Evolutionary conservation across 2,329 filamentous ascomycete genomes (phyloP), one percentile per base, ranked within the genome.

Genomic region (Rasamsonia emersonii): DNA sequence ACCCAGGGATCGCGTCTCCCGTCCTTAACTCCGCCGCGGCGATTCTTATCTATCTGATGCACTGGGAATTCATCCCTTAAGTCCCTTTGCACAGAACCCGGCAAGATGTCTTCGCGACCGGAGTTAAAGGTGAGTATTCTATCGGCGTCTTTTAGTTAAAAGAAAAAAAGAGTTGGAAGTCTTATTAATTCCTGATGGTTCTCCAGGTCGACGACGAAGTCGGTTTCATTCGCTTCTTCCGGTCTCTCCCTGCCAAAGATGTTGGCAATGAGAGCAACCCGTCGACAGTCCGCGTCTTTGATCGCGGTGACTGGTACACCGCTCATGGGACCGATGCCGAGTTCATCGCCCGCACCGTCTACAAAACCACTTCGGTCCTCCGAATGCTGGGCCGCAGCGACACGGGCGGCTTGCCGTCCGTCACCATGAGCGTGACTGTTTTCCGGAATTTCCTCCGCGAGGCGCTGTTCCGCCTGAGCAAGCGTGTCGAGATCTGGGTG

Each of bases 201-300:
- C 21, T 18, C 8, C 35, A 88, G 82, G 85, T 96, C 55, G 93
- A 98, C 52, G 91, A 98, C 55, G 91, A 98, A 67, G 79, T 81
- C 53, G 86, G 89, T 45, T 98, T 98, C 69, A 95, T 96, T 64
- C 85, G 81, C 47, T 93, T 86, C 65, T 98, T 93, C 70, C 89
- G 89, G 48, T 81, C 79, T n/a, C 71, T 98, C 3, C 77, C 86
- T 4, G 50, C 67, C 9, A 76, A 77, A 32, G 75, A 77, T 46
- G 15, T 19, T 14, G 72, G 77, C 23, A 49, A 54, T 44, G 59
- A 61, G 21, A 88, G 21, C 7, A 37, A 28, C 11, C 37, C 37
- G 16, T 31, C 34, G 4, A 37, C 85, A 0, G 72, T 98, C 33
- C 80, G 91, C 33, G 81, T 98, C 38, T 96, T 96, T 54, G 88